These are phyloP conservation scores for Pseudogymnoascus sp. DNA, from an alignment of 2,329 filamentous ascomycete genomes.

Conservation along the genomic window DNA sequence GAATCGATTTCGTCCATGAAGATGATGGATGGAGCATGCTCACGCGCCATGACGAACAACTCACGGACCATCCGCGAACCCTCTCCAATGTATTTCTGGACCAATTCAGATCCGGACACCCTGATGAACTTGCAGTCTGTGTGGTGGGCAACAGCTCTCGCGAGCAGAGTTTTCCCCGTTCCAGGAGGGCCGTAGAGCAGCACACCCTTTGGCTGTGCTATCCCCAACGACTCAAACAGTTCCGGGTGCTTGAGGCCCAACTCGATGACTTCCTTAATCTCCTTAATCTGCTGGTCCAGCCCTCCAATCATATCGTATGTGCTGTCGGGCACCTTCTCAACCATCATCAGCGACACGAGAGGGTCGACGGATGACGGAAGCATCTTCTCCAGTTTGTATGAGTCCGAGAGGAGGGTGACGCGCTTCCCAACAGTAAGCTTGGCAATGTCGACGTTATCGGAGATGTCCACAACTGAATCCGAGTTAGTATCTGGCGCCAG, in stretches of 20 bases:
- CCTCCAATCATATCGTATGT: constrained; percentile 99
- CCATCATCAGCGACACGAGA: constrained; percentile 99
- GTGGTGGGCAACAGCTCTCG: constrained; percentile 92
- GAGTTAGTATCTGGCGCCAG: constrained; percentile 14
- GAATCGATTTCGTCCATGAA: constrained; percentile 99
- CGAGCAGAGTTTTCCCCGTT: constrained; percentile 92
- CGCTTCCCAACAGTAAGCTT: constrained; percentile 98
- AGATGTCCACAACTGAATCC: constrained; percentile 77
- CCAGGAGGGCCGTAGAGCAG: constrained; percentile 92
- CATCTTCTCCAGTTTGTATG: constrained; percentile 98
- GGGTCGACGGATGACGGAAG: constrained; percentile 96
- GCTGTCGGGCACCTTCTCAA: constrained; percentile 98
- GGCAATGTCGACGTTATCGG: constrained; percentile 84
- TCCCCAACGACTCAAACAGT: constrained; percentile 97
- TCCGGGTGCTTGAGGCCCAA: constrained; percentile 96
- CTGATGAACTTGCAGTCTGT: constrained; percentile 99
- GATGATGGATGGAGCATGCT: constrained; percentile 97
- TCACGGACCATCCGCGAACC: constrained; percentile 97
- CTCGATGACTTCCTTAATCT: constrained; percentile 99
- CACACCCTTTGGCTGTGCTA: constrained; percentile 96
- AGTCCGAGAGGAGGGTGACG: constrained; percentile 91
- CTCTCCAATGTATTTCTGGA: constrained; percentile 99
- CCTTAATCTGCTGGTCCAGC: constrained; percentile 97
- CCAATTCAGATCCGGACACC: constrained; percentile 89
- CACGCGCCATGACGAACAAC: constrained; percentile 97